Base-by-base conservation (phyloP, 768 basidiomycete species). In the Gelatoporia subvermispora region DNA sequence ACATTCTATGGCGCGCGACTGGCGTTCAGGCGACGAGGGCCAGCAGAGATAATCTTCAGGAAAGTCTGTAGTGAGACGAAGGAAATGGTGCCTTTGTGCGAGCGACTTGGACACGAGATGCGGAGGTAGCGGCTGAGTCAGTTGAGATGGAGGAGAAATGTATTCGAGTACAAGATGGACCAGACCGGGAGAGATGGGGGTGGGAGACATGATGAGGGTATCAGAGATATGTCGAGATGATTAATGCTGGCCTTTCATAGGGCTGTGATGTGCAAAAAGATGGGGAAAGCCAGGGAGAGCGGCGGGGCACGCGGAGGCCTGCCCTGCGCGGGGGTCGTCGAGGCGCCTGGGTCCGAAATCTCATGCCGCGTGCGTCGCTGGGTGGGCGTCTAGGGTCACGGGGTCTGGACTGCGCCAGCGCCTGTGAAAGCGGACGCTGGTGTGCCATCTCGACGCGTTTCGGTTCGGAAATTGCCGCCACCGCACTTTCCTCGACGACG, bases 51-150 rank as follows among this genome's bases (percentile, higher is more conserved):
- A 89, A 3, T 76, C 69, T 28, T 64, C 53, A 8, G 77, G 69
- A 54, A 77, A 65, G 21, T 77, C 68, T 8, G 77, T 71, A 22
- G 72, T 62, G 48, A 88, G 67, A 17, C 66, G 58, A 41, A 89
- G 78, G 64, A 85, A 83, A 51, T 68, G 76, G 60, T 87, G 85
- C 34, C 86, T 72, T 61, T 85, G 80, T 3, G 71, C 69, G 25
- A 87, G 76, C 17, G 78, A 68, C 4, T 63, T 63, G 1, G 85
- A 86, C 49, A 88, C 55, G 41, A 88, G 72, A 61, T 84, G 75
- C 0, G 72, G 67, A 1, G 86, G 85, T 35, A 89, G 62, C 1
- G 73, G 71, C n/a, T 64, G 65, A 16, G 64, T 56, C 40, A 81
- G 70, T 47, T 70, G 70, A 4, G 75, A 74, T 0, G 74, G 71